These are phyloP conservation scores for Multifurca ochricompacta DNA, from an alignment of 768 basidiomycete genomes.

Conservation along the genomic window DNA sequence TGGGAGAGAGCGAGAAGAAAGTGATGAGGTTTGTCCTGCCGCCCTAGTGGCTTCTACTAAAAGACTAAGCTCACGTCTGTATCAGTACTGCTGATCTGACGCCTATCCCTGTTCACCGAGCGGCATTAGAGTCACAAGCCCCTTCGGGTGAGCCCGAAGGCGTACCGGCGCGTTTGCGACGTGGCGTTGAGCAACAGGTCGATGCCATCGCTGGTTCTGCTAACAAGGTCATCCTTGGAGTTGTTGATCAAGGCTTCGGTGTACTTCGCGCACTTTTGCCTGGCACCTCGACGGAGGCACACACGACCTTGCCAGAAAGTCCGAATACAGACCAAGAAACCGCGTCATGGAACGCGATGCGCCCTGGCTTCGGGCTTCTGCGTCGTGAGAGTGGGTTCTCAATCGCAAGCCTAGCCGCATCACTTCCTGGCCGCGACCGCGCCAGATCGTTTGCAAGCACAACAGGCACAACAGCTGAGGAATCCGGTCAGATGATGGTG, in stretches of 20 bases:
- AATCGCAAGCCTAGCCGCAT: slow-evolving; percentile 66
- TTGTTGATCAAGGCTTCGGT: slow-evolving; percentile 86
- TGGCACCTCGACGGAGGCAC: slow-evolving; percentile 27
- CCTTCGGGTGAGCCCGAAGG: slow-evolving; percentile 38
- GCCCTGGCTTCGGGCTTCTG: slow-evolving; percentile 58
- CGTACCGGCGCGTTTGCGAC: slow-evolving; percentile 50
- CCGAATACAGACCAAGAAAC: slow-evolving; percentile 24
- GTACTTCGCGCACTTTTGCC: slow-evolving; percentile 76
- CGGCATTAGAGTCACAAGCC: slow-evolving; percentile 37
- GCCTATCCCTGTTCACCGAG: slow-evolving; percentile 67
- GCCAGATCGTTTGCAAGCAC: slow-evolving; percentile 24
- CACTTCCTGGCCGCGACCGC: slow-evolving; percentile 49
- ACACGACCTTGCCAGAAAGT: slow-evolving; percentile 11
- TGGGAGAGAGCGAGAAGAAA: slow-evolving; percentile 51
- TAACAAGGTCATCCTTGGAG: slow-evolving; percentile 67
- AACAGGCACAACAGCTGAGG: slow-evolving; percentile 27
- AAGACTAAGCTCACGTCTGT: background rate
- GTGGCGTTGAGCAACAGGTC: slow-evolving; percentile 72
- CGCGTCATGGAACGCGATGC: slow-evolving; percentile 35
- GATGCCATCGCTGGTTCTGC: slow-evolving; percentile 78
- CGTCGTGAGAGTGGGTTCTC: slow-evolving; percentile 76
- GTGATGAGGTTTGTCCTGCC: slow-evolving; percentile 44
- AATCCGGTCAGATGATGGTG: slow-evolving; percentile 45
- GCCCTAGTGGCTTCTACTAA: background rate
- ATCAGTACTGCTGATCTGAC: slow-evolving; percentile 68